Evolutionary conservation across 768 basidiomycete genomes (phyloP), one percentile per base, ranked within the genome.

Genomic region (Pulveroboletus ravenelii): DNA sequence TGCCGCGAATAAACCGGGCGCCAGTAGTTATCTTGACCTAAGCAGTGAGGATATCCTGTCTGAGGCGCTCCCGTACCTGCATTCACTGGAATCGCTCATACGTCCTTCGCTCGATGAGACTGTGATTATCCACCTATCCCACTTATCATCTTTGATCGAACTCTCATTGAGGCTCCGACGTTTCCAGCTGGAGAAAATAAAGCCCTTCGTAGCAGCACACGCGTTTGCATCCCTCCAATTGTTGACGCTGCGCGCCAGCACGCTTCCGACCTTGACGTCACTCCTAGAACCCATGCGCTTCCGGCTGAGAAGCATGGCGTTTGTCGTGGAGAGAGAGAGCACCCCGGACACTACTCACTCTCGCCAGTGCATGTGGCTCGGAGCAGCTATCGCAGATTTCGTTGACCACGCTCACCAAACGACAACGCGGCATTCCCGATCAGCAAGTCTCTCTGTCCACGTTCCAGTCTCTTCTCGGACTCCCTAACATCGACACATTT

Each of bases 61-160:
- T 18, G 52, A 58, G 34, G 49, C 55, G 13, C 41, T 64, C 18
- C n/a, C 65, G 47, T 35, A 45, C 25, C 30, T 65, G 15, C 51
- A 51, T 17, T 49, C 54, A 12, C 42, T 64, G 13, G 45, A 54
- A 43, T 50, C 55, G 3, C 54, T 64, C 12, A 4, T 40, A 9
- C 62, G 62, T 34, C 50, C 55, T 12, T 52, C 52, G 6, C 51
- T 66, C 18, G 48, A 64, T 29, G 64, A 56, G 32, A 42, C 42
- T 1, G 63, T 55, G 29, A 54, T 66, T 45, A 9, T 48, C 25
- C 66, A 56, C 47, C 55, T 66, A 27, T 56, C 66, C 13, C 62
- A 20, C 10, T 53, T 66, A 13, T 56, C 56, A 2, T 18, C 18
- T 20, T 56, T 64, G 42, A 3, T 2, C 39, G 14, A 56, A 2